Base-by-base conservation (phyloP, 106 monocot genomes). In the Dendrobium officinale region DNA sequence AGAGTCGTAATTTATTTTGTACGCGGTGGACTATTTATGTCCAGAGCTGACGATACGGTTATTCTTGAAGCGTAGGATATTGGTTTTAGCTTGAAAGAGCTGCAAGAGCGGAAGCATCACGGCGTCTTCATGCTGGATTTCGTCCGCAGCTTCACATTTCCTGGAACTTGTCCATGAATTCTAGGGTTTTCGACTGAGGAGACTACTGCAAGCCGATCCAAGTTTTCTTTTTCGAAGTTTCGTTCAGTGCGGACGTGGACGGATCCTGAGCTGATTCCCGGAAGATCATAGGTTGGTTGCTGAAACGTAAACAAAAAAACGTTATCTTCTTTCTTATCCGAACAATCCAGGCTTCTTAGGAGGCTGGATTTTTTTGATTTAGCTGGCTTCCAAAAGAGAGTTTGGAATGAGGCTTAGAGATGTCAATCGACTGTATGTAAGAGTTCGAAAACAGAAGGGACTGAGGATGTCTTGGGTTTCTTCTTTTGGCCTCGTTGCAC, bases 241-340 rank as follows among this genome's bases (percentile, higher is more conserved):
- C 70, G 70, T 70, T 70, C 64, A 61, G 61, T 22, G 61, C 7
- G 70, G 33, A 10, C 13, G 31, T 22, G 70, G 33, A 10, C 13
- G 31, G 33, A 70, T 37, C 70, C 70, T 70, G 70, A 31, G 70
- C 42, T 43, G 1, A 51, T 76, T 76, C 76, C 9, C 76, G 26
- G 76, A 76, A 76, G 76, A 20, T 42, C 37, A 37, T 51, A 42
- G 76, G 76, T 26, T 42, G 76, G 49, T 76, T 76, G 76, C 29
- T 1, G 22, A 26, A 76, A 26, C 26, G 7, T 37, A 37, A 37
- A 16, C 17, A 27, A 33, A 37, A 22, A 22, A 11, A 9, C 26
- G 76, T 24, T 47, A 49, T 76, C 43, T 74, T 15, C 9, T 43
- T 8, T 11, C 49, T 49, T 49, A 49, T 22, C 5, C 4, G 18